phyloP scores from a whole-genome alignment of 257 asterid species.

The Penstemon barbatus region DNA sequence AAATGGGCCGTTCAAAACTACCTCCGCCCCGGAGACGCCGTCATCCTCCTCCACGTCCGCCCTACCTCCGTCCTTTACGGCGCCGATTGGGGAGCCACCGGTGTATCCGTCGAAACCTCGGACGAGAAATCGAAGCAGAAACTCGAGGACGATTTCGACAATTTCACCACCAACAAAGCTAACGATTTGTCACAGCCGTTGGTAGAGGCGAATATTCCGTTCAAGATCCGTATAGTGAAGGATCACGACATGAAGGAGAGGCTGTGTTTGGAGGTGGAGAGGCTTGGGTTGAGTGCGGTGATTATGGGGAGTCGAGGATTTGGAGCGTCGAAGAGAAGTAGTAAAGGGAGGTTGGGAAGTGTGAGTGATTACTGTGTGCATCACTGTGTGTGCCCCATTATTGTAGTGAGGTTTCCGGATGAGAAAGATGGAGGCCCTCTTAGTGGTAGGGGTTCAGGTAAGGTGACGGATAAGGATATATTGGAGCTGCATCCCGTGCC shows the following conservation, averaged over 20 bases:
- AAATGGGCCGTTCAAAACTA: conserved; percentile 77
- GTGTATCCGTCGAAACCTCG: conserved; percentile 36
- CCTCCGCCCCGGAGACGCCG: conserved; percentile 75
- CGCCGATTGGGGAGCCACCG: conserved; percentile 75
- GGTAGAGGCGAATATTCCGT: conserved; percentile 62
- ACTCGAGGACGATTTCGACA: conserved; percentile 66
- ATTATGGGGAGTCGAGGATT: conserved; percentile 86
- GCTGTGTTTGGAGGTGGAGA: conserved; percentile 82
- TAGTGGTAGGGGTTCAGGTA: conserved; percentile 32
- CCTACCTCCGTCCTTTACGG: conserved; percentile 61
- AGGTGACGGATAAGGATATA: conserved; percentile 32
- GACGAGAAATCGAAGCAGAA: conserved; percentile 67
- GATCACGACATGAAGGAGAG: conserved; percentile 89
- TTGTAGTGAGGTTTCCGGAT: conserved; percentile 68
- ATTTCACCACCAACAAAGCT: conserved; percentile 57
- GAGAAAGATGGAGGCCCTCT: conserved; percentile 48
- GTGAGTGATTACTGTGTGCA: conserved; percentile 82
- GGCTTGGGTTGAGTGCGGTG: conserved; percentile 74
- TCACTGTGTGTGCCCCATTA: conserved; percentile 78
- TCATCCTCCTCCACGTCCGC: conserved; percentile 72
- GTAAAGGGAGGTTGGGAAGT: conserved; percentile 75
- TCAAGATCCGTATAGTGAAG: conserved; percentile 75
- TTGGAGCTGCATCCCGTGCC: conserved; percentile 55
- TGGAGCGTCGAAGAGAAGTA: conserved; percentile 59
- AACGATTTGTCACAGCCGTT: conserved; percentile 69